phyloP scores from a whole-genome alignment of 1,284 basidiomycete species.

The Trametes polyzona region DNA sequence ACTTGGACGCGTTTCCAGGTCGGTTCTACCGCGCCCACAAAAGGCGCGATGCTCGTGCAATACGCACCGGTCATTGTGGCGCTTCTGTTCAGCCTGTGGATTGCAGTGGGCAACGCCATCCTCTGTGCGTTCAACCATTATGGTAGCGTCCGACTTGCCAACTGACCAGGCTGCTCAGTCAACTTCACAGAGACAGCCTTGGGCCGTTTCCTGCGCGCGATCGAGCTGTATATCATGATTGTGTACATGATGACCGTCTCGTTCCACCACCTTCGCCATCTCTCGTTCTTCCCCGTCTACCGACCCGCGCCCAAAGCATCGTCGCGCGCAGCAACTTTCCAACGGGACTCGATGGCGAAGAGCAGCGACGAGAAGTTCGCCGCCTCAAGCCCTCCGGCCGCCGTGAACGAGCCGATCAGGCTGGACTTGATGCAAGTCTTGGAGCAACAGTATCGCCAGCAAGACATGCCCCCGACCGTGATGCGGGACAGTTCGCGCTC shows the following conservation, averaged over 20 bases:
- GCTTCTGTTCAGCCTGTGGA: conserved; percentile 53
- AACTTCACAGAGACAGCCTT: conserved; percentile 68
- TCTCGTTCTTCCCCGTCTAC: conserved; percentile 21
- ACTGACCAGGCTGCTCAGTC: conserved; percentile 43
- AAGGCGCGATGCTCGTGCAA: conserved; percentile 49
- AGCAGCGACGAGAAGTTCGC: not conserved
- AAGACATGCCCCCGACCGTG: conserved; percentile 18
- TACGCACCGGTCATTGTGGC: conserved; percentile 57
- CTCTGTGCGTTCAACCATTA: conserved; percentile 68
- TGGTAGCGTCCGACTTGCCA: too few species aligned
- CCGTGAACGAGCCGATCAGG: not conserved
- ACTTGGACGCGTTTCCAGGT: conserved; percentile 42
- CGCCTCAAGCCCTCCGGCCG: not conserved
- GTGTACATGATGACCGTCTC: conserved; percentile 57
- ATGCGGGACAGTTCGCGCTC: conserved; percentile 19
- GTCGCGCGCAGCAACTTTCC: conserved; percentile 34
- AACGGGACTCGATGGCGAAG: conserved; percentile 20
- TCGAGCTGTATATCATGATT: conserved; percentile 67
- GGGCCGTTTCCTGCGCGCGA: conserved; percentile 71
- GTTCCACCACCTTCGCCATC: conserved; percentile 46
- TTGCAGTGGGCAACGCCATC: conserved; percentile 62
- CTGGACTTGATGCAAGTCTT: conserved; percentile 16
- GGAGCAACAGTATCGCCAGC: conserved; percentile 16
- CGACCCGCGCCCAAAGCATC: conserved; percentile 24
- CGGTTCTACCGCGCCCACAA: conserved; percentile 36